Evolutionary conservation across 2,329 filamentous ascomycete genomes (phyloP).

Genomic region (Uncinocarpus reesii): DNA sequence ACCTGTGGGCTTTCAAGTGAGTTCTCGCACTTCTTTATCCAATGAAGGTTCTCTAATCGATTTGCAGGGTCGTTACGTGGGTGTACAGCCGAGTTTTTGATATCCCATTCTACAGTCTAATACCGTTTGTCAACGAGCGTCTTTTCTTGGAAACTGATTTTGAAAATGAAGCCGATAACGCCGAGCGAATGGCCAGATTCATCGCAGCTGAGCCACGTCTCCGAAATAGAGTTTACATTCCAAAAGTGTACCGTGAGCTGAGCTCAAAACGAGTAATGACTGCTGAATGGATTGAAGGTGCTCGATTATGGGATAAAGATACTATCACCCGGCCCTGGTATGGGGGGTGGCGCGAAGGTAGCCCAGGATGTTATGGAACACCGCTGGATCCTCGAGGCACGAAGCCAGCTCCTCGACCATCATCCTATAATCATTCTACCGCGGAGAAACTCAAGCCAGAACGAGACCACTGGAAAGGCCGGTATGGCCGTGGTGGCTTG

Average conservation of each 20-base stretch:
- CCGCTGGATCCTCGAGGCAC: conserved; percentile 47
- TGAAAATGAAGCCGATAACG: conserved; percentile 78
- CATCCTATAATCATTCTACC: conserved; percentile 16
- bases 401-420: conserved; percentile 27
- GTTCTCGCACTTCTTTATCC: conserved; percentile 19
- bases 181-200: conserved; percentile 68
- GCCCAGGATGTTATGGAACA: conserved; percentile 62
- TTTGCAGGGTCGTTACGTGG: conserved; percentile 58
- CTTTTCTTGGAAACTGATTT: conserved; percentile 91
- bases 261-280: conserved; percentile 78
- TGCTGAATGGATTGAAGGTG: conserved; percentile 95
- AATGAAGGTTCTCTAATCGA: conserved; percentile 1
- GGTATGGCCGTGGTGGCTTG: conserved; percentile 63
- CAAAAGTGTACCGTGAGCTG: conserved; percentile 70
- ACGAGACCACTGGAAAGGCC: conserved; percentile 66
- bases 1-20: conserved; percentile 88
- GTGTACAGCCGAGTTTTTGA: conserved; percentile 84
- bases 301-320: conserved; percentile 84
- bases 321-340: conserved; percentile 67
- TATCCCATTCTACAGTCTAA: conserved; percentile 79
- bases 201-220: conserved; percentile 67
- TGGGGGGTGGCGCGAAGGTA: conserved; percentile 64
- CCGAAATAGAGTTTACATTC: conserved; percentile 74
- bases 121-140: conserved; percentile 89
- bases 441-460: conserved; percentile 64